phyloP scores from a whole-genome alignment of 2,329 filamentous ascomycete genomes.

The Dothidotthia symphoricarpi region DNA sequence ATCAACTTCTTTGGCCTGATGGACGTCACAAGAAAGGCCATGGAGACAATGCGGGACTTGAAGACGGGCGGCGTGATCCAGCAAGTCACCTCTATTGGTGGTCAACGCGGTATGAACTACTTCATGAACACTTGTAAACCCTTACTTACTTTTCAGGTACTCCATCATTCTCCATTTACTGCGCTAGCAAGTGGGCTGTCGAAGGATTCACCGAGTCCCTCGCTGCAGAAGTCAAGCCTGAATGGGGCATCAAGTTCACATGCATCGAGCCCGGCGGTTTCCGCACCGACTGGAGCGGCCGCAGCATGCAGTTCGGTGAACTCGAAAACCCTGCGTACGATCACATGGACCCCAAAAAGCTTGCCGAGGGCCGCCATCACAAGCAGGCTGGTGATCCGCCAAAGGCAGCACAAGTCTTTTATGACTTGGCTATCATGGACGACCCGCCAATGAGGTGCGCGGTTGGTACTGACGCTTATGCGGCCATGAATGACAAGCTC shows the following conservation, averaged over 20 bases:
- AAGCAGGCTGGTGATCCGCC: slow-evolving; percentile 52
- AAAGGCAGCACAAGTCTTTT: slow-evolving; percentile 54
- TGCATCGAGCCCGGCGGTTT: slow-evolving; percentile 50
- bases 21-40: slow-evolving; percentile 51
- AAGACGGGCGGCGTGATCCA: slow-evolving; percentile 56
- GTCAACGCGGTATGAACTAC: slow-evolving; percentile 45
- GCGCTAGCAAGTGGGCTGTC: slow-evolving; percentile 48
- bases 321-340: slow-evolving; percentile 49
- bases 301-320: slow-evolving; percentile 49
- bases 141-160: no score
- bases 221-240: slow-evolving; percentile 46
- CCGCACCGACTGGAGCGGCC: slow-evolving; percentile 49
- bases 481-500: slow-evolving; percentile 51
- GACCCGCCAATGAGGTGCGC: slow-evolving; percentile 55
- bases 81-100: slow-evolving; percentile 57
- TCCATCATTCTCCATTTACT: slow-evolving; percentile 44
- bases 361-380: slow-evolving; percentile 44
- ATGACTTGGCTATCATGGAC: slow-evolving; percentile 54
- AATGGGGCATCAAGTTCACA: slow-evolving; percentile 50
- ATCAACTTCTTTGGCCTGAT: slow-evolving; percentile 61
- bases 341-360: slow-evolving; percentile 47
- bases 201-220: slow-evolving; percentile 51
- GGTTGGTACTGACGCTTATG: slow-evolving; percentile 55
- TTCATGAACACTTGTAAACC: no score
- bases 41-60: slow-evolving; percentile 47